Percentiles rank a stretch among this genome's conserved stretches.
Conservation (phyloP, 2,329 filamentous ascomycete genomes). For the Zymoseptoria pseudotritici region DNA sequence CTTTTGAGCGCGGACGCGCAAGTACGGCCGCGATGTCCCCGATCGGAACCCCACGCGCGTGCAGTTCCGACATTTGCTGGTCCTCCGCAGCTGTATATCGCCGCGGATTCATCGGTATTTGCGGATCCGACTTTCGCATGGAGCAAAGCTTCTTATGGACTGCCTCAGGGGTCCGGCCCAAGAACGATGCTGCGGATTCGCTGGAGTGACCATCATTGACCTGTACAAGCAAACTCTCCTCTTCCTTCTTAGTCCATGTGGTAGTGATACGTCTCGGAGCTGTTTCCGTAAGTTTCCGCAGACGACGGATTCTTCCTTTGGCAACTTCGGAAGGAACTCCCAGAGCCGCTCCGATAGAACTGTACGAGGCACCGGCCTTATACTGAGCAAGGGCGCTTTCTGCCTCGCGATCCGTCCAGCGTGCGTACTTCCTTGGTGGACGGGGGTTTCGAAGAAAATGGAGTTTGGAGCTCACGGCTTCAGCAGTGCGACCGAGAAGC, state of each 20-base stretch:
- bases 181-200: neutral
- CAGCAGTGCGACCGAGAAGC: neutral
- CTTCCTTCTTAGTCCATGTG: neutral
- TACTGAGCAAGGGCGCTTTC: neutral
- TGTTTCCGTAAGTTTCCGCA: neutral
- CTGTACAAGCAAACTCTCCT: neutral
- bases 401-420: neutral
- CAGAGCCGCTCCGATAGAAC: neutral
- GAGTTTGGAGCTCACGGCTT: neutral
- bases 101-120: neutral
- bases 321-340: neutral
- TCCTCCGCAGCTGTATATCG: neutral
- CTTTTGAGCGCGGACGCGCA: neutral
- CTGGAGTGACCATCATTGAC: neutral
- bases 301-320: neutral
- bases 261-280: neutral
- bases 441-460: neutral
- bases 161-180: too few relatives aligned
- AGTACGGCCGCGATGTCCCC: neutral
- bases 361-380: neutral
- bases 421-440: neutral
- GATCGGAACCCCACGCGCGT: neutral
- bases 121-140: neutral
- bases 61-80: neutral
- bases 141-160: neutral